phyloP scores from a whole-genome alignment of 352 stramenopile genomes.

The Phytophthora litchii region DNA sequence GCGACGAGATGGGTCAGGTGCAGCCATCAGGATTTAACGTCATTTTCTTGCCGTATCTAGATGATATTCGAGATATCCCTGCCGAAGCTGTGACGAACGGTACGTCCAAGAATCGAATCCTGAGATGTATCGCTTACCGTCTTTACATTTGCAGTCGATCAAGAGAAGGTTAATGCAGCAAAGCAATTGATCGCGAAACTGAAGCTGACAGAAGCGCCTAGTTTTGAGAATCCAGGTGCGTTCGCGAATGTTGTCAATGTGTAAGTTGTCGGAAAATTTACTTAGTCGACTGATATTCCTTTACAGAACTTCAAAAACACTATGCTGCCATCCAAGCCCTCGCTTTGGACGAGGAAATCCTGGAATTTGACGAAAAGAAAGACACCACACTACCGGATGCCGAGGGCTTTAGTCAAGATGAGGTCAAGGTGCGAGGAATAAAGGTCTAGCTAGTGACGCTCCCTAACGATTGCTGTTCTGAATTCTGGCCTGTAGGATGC shows the following conservation, averaged over 20 bases:
- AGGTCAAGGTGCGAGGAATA: conserved; percentile 57
- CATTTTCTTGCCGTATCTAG: conserved; percentile 80
- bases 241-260: neutral
- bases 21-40: conserved; percentile 80
- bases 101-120: conserved; percentile 15
- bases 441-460: neutral
- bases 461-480: neutral
- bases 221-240: conserved; percentile 82
- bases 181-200: conserved; percentile 75
- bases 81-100: conserved; percentile 45
- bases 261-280: too few relatives aligned
- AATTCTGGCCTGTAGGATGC: conserved; percentile 35
- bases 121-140: conserved; percentile 11
- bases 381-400: conserved; percentile 78
- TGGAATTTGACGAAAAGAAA: conserved; percentile 80
- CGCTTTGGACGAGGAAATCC: conserved; percentile 68
- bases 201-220: conserved; percentile 72
- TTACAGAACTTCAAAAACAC: conserved; percentile 83
- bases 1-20: conserved; percentile 81
- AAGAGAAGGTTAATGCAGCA: conserved; percentile 67
- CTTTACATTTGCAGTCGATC: conserved; percentile 33
- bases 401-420: conserved; percentile 66
- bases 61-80: conserved; percentile 79
- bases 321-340: conserved; percentile 83
- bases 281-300: conserved; percentile 1